Evolutionary conservation across 2,329 filamentous ascomycete genomes (phyloP).

Genomic region (Penicillium sp.): DNA sequence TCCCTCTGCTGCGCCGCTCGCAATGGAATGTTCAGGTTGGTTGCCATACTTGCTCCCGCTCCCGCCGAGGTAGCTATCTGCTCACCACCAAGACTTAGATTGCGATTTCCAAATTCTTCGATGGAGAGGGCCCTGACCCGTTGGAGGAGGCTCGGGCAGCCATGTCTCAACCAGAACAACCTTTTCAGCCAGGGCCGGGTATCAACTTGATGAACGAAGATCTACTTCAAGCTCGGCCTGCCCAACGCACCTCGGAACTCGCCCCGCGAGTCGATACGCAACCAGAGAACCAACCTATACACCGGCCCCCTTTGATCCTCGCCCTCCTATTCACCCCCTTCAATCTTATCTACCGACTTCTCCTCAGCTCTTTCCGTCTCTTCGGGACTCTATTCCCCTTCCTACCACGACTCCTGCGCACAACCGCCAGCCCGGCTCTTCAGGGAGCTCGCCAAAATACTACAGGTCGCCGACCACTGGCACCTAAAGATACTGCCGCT

Average conservation of each 20-base stretch:
- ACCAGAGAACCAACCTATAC: slow-evolving; percentile 65
- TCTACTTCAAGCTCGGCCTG: slow-evolving; percentile 37
- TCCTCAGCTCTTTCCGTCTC: slow-evolving; percentile 69
- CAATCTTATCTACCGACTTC: slow-evolving; percentile 72
- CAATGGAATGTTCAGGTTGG: slow-evolving; percentile 92
- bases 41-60: slow-evolving; percentile 9
- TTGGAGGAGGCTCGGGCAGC: slow-evolving; percentile 74
- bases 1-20: slow-evolving; percentile 78
- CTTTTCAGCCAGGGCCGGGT: slow-evolving; percentile 64
- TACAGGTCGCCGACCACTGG: slow-evolving; percentile 72
- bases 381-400: slow-evolving; percentile 80
- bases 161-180: slow-evolving; percentile 58
- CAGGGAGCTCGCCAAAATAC: slow-evolving; percentile 57
- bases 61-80: slow-evolving; percentile 14
- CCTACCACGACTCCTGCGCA: slow-evolving; percentile 65
- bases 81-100: slow-evolving; percentile 61
- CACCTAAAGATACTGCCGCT: slow-evolving; percentile 83
- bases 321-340: slow-evolving; percentile 81
- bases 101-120: slow-evolving; percentile 95
- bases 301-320: slow-evolving; percentile 74
- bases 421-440: slow-evolving; percentile 54
- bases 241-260: slow-evolving; percentile 59
- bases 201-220: slow-evolving; percentile 69
- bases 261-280: slow-evolving; percentile 85
- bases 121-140: slow-evolving; percentile 85